Evolutionary conservation across 306 rosid genomes (phyloP).

Genomic region (Morella rubra): DNA sequence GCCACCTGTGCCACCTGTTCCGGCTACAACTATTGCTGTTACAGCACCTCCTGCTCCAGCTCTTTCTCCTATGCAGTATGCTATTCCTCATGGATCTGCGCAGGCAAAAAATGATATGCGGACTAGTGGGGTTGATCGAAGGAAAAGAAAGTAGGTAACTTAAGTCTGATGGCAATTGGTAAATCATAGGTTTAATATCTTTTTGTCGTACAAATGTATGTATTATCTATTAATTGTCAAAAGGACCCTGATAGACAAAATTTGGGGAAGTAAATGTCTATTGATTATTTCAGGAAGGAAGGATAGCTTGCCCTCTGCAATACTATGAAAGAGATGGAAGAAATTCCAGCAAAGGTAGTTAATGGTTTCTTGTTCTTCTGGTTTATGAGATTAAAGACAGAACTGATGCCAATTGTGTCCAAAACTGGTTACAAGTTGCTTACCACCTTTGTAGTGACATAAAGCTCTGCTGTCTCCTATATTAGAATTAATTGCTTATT

Average conservation of each 20-base stretch:
- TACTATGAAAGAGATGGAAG: slow-evolving; percentile 19
- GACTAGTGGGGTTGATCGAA: slow-evolving; percentile 68
- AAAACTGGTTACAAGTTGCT: background rate
- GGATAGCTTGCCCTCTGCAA: slow-evolving; percentile 30
- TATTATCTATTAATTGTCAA: background rate
- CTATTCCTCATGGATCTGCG: slow-evolving; percentile 58
- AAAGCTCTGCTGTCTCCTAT: background rate
- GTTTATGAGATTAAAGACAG: slow-evolving; percentile 2
- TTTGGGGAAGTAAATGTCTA: slow-evolving; percentile 15
- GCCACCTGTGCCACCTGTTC: slow-evolving; percentile 52
- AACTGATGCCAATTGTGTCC: background rate
- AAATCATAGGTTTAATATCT: background rate
- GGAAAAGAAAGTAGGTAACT: slow-evolving; percentile 73
- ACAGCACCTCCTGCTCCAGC: slow-evolving; percentile 56
- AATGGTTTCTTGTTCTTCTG: slow-evolving; percentile 9
- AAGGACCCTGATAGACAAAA: slow-evolving; percentile 16
- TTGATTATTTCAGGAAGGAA: slow-evolving; percentile 48
- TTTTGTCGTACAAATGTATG: background rate
- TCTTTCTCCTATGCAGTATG: slow-evolving; percentile 79
- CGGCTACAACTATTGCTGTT: slow-evolving; percentile 46
- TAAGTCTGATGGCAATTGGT: background rate
- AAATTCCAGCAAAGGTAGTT: slow-evolving; percentile 27
- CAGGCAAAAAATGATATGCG: slow-evolving; percentile 66
- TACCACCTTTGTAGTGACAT: background rate
- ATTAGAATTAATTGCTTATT: background rate